phyloP scores from a whole-genome alignment of 2,329 filamentous ascomycete genomes.

The Alternaria sp. region DNA sequence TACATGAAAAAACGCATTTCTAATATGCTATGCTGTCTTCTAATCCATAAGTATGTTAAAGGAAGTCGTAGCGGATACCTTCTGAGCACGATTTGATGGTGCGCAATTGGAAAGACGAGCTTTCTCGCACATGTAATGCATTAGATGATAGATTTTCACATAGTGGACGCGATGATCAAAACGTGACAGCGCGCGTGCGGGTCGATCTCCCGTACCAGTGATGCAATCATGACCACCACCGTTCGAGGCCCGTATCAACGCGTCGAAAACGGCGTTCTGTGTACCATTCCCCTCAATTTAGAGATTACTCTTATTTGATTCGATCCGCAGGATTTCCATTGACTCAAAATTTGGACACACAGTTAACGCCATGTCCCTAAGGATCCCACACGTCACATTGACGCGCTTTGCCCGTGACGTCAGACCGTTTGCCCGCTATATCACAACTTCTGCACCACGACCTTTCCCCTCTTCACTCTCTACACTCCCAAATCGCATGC shows the following conservation, averaged over 20 bases:
- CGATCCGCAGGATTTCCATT: neutral
- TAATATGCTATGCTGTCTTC: neutral
- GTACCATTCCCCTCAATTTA: neutral
- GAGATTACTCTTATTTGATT: slow-evolving; percentile 1
- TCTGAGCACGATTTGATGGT: neutral
- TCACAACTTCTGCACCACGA: slow-evolving; percentile 19
- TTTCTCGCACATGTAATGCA: neutral
- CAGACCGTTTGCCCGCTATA: slow-evolving; percentile 30
- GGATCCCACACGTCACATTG: slow-evolving; percentile 28
- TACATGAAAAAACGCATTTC: no score
- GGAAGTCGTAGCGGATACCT: neutral
- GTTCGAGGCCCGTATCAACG: neutral
- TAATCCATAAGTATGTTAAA: neutral
- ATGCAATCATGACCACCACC: slow-evolving; percentile 16
- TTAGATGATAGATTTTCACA: neutral
- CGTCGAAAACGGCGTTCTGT: neutral
- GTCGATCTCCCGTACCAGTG: slow-evolving; percentile 10
- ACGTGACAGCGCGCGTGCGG: slow-evolving; percentile 16
- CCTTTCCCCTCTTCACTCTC: slow-evolving; percentile 6
- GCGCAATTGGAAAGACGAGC: neutral
- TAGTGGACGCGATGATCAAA: neutral
- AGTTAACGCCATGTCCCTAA: slow-evolving; percentile 13
- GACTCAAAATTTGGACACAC: neutral
- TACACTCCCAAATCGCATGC: slow-evolving; percentile 13
- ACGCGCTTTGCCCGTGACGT: slow-evolving; percentile 38